Conservation (phyloP, 371 early-diverging fungal genomes). For the Choanephora cucurbitarum region DNA sequence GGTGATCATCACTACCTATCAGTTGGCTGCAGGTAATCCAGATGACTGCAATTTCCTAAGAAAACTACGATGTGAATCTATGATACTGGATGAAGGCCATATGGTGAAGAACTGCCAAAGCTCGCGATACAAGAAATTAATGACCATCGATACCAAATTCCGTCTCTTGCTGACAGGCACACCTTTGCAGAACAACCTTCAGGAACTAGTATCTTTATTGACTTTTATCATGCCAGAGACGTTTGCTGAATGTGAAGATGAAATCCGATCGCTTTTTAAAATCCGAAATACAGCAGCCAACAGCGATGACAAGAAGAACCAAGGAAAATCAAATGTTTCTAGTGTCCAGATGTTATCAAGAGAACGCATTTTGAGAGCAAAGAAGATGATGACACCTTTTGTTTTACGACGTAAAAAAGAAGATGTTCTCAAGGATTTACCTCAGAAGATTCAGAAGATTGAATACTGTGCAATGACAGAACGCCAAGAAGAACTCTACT, state of each 20-base stretch:
- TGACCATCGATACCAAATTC: constrained; percentile 59
- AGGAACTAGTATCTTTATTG: constrained; percentile 79
- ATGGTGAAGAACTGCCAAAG: constrained; percentile 88
- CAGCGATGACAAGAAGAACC: constrained; percentile 29
- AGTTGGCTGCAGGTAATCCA: constrained; percentile 69
- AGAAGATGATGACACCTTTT: constrained; percentile 81
- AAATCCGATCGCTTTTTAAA: constrained; percentile 55
- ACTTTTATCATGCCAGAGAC: constrained; percentile 93
- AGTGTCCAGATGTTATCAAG: constrained; percentile 52
- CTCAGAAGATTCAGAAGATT: constrained; percentile 56
- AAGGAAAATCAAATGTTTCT: constrained; percentile 6
- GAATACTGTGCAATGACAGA: constrained; percentile 50
- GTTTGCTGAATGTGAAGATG: constrained; percentile 67
- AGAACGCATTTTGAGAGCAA: constrained; percentile 67
- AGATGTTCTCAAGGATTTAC: constrained; percentile 71
- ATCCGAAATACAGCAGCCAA: constrained; percentile 31
- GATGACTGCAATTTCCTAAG: constrained; percentile 79
- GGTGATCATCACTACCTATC: constrained; percentile 74
- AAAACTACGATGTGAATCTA: constrained; percentile 48
- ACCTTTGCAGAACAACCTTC: constrained; percentile 90
- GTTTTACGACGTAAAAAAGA: constrained; percentile 74
- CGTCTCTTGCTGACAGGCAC: constrained; percentile 77
- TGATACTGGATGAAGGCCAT: constrained; percentile 97
- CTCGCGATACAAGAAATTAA: constrained; percentile 79
- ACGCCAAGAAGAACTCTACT: constrained; percentile 46